Percentiles rank a stretch among this genome's conserved stretches.
Conservation (phyloP, 163 green algal species). For the Dunaliella salina region DNA sequence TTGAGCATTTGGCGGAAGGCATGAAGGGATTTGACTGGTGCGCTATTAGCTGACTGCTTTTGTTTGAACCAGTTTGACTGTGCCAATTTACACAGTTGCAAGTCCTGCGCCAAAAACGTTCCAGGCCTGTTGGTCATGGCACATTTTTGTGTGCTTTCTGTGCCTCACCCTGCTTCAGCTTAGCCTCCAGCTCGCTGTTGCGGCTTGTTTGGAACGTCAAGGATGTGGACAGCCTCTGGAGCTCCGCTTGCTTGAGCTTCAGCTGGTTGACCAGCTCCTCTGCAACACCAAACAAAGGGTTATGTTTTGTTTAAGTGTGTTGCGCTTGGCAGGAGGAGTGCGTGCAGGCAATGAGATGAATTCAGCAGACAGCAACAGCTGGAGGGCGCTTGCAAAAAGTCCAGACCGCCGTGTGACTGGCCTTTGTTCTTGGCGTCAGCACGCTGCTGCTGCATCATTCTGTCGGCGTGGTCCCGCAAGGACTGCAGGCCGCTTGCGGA, state of each 20-base stretch:
- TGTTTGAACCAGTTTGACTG: too few species aligned
- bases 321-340: too few species aligned
- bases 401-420: not conserved
- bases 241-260: not conserved
- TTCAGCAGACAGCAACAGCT: too few species aligned
- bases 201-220: not conserved
- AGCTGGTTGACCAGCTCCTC: slow-evolving; percentile 1
- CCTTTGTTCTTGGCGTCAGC: slow-evolving; percentile 2
- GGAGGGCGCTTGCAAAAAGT: too few species aligned
- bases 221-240: not conserved
- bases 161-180: not conserved
- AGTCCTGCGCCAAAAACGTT: too few species aligned
- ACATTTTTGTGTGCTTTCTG: too few species aligned
- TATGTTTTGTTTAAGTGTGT: not conserved
- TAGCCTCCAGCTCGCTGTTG: not conserved
- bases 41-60: too few species aligned
- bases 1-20: too few species aligned
- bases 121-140: too few species aligned
- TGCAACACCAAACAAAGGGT: not conserved
- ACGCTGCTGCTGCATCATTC: not conserved
- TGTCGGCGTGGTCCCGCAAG: not conserved
- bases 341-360: too few species aligned
- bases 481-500: not conserved
- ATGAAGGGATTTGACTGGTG: too few species aligned
- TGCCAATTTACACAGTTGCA: too few species aligned